phyloP scores from a whole-genome alignment of 2,329 filamentous ascomycete genomes.

The Stemphylium lycopersici region DNA sequence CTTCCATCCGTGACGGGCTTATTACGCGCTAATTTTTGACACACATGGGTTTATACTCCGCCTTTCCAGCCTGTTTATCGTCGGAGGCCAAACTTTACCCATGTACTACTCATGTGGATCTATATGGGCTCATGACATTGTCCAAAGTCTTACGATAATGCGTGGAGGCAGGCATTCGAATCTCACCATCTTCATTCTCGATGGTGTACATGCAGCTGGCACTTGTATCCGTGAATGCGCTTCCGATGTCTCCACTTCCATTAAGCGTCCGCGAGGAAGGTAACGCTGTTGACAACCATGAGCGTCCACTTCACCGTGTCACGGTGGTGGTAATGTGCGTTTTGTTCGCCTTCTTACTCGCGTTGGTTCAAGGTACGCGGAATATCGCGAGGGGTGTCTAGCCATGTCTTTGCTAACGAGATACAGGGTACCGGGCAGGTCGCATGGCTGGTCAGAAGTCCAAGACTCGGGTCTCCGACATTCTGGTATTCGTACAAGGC shows the following conservation, averaged over 20 bases:
- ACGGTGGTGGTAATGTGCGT: slow-evolving; percentile 22
- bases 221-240: neutral
- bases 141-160: neutral
- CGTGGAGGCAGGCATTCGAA: neutral
- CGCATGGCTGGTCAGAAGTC: slow-evolving; percentile 19
- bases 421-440: slow-evolving; percentile 27
- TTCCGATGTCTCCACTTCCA: neutral
- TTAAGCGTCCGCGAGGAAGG: neutral
- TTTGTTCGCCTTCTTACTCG: slow-evolving; percentile 20
- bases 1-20: neutral
- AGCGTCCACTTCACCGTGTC: slow-evolving; percentile 12
- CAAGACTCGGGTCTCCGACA: slow-evolving; percentile 19
- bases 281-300: slow-evolving; percentile 3
- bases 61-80: neutral
- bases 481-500: slow-evolving; percentile 27
- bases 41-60: neutral
- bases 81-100: neutral
- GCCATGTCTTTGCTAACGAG: neutral
- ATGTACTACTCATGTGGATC: neutral
- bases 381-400: neutral
- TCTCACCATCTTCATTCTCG: neutral
- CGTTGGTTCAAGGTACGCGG: slow-evolving; percentile 25
- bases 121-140: neutral
- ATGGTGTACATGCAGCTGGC: neutral
- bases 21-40: neutral